Evolutionary conservation across 495 filamentous ascomycete species (phyloP).

Genomic region (Xylaria intraflava): DNA sequence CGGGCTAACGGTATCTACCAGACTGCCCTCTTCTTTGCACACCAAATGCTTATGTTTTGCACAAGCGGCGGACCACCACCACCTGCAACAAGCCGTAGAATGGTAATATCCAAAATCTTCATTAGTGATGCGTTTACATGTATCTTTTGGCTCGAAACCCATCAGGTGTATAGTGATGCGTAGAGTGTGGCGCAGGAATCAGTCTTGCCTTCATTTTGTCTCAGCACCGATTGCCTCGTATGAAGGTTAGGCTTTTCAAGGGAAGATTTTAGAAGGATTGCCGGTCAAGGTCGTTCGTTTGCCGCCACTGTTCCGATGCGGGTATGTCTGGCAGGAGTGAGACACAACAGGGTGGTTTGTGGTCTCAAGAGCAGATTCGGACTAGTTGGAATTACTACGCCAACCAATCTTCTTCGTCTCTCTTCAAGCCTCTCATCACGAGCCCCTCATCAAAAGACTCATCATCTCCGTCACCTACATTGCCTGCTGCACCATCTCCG

Average conservation of each 20-base stretch:
- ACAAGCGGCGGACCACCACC: background rate
- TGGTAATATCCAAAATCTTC: background rate
- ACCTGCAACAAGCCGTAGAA: background rate
- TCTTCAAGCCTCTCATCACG: conserved; percentile 44
- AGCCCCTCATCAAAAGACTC: conserved; percentile 39
- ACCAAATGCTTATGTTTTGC: background rate
- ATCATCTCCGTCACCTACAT: conserved; percentile 31
- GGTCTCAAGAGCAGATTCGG: background rate
- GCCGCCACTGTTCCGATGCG: background rate
- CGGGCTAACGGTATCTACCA: conserved; percentile 4
- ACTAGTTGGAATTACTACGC: conserved; percentile 23
- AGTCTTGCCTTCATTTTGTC: background rate
- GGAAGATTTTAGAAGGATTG: background rate
- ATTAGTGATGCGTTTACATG: background rate
- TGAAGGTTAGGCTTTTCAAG: background rate
- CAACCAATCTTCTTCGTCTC: conserved; percentile 46
- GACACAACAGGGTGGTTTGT: background rate
- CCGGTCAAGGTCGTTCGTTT: background rate
- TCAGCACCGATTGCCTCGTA: background rate
- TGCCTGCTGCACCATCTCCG: conserved; percentile 18
- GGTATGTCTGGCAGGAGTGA: background rate
- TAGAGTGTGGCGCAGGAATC: background rate
- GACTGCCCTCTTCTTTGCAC: background rate
- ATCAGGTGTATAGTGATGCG: background rate
- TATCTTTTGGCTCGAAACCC: background rate